A percentile compares a stretch with the other conserved stretches of the same genome.
Evolutionary conservation across 2,329 filamentous ascomycete species (phyloP).

Genomic region (Microdochium paspali): DNA sequence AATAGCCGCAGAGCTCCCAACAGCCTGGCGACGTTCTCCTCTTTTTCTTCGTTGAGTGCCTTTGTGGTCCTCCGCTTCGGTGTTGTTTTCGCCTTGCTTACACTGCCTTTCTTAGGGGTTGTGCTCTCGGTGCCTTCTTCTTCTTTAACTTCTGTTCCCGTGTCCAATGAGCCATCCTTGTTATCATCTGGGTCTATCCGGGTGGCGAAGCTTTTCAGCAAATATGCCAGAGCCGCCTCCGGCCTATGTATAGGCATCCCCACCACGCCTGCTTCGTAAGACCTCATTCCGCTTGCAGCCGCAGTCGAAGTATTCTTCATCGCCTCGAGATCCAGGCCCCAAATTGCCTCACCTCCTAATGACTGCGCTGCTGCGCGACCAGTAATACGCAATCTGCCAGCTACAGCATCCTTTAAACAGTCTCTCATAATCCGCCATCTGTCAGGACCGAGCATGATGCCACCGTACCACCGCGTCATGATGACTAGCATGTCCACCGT

Average conservation of each 20-base stretch:
- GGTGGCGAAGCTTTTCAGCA: slow-evolving; percentile 49
- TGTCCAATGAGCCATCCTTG: slow-evolving; percentile 4
- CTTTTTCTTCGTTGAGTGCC: slow-evolving; percentile 48
- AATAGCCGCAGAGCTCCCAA: slow-evolving; percentile 64
- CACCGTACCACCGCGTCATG: slow-evolving; percentile 53
- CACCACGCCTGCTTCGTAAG: slow-evolving; percentile 22
- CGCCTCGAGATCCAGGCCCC: slow-evolving; percentile 49
- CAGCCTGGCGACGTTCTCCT: slow-evolving; percentile 59
- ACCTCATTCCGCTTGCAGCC: slow-evolving; percentile 13
- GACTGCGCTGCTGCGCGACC: slow-evolving; percentile 24
- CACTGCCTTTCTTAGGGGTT: slow-evolving; percentile 6
- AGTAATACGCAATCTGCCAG: slow-evolving; percentile 35
- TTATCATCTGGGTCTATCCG: slow-evolving; percentile 14
- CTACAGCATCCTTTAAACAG: slow-evolving; percentile 43
- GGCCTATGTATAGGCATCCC: slow-evolving; percentile 67
- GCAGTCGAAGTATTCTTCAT: slow-evolving; percentile 29
- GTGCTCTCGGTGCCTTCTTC: slow-evolving; percentile 1
- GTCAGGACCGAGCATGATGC: slow-evolving; percentile 50
- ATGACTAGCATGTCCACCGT: slow-evolving; percentile 45
- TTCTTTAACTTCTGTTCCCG: not conserved
- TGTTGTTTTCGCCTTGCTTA: slow-evolving; percentile 10
- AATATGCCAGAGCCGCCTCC: slow-evolving; percentile 54
- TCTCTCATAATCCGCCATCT: slow-evolving; percentile 54
- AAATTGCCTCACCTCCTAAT: slow-evolving; percentile 44
- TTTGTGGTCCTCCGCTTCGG: slow-evolving; percentile 44